A percentile compares a stretch with the other conserved stretches of the same genome.
Evolutionary conservation across 2,329 filamentous ascomycete species (phyloP).

Genomic region (Pestalotiopsis sp.): DNA sequence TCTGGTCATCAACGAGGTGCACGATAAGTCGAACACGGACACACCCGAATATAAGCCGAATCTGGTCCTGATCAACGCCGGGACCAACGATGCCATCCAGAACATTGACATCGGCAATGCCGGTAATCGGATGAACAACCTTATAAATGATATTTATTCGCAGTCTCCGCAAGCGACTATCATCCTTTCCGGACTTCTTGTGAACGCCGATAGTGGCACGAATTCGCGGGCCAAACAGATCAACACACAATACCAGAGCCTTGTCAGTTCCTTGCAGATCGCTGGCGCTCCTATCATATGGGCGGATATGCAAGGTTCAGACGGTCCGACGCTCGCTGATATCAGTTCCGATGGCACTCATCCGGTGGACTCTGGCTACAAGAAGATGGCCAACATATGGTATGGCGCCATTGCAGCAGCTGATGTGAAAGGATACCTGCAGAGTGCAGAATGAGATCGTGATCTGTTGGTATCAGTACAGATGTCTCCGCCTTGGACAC

Average conservation of each 20-base stretch:
- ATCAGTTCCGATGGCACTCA: constrained; percentile 36
- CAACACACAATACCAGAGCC: constrained; percentile 30
- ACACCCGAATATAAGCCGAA: constrained; percentile 36
- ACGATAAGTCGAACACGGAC: constrained; percentile 30
- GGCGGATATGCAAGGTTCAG: constrained; percentile 33
- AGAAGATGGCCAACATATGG: constrained; percentile 38
- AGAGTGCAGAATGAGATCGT: constrained; percentile 20
- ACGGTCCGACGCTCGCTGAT: constrained; percentile 28
- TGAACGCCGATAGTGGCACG: constrained; percentile 25
- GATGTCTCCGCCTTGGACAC: neutral
- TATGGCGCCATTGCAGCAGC: constrained; percentile 33
- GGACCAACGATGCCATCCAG: constrained; percentile 42
- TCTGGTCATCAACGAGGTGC: constrained; percentile 36
- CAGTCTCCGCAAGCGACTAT: constrained; percentile 34
- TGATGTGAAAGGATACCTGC: constrained; percentile 22
- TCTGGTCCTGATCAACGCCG: constrained; percentile 40
- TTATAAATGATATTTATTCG: constrained; percentile 34
- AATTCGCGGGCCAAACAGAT: constrained; percentile 27
- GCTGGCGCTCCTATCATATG: constrained; percentile 30
- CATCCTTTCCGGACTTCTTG: constrained; percentile 36
- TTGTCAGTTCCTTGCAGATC: constrained; percentile 25
- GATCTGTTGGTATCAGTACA: constrained; percentile 15
- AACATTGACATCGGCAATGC: constrained; percentile 31
- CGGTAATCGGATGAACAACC: constrained; percentile 27
- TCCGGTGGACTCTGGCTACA: constrained; percentile 37